phyloP scores from a whole-genome alignment of 805 yeast species.

The Yamadazyma sp. region DNA sequence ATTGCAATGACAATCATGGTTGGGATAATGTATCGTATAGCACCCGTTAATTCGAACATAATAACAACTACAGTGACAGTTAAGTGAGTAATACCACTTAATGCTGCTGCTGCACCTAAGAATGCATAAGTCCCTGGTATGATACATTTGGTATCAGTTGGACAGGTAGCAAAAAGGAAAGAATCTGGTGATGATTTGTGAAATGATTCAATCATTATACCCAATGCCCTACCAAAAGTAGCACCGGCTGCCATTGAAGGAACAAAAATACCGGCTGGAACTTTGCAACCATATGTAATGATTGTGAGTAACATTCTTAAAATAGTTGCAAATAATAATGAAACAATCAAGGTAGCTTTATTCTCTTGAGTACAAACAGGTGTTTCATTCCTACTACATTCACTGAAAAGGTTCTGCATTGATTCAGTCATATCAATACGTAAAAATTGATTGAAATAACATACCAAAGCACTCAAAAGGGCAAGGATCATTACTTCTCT shows the following conservation, averaged over 20 bases:
- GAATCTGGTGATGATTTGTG: constrained; percentile 32
- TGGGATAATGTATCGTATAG: constrained; percentile 85
- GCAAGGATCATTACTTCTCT: constrained; percentile 72
- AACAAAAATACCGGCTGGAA: constrained; percentile 97
- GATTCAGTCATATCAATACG: constrained; percentile 91
- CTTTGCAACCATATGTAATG: constrained; percentile 86
- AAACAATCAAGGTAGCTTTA: constrained; percentile 38
- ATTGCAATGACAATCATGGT: constrained; percentile 94
- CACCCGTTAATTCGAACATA: constrained; percentile 96
- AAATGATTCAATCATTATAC: constrained; percentile 59
- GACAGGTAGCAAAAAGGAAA: constrained; percentile 30
- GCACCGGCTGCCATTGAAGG: constrained; percentile 98
- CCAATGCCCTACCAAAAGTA: constrained; percentile 84
- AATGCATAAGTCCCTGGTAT: constrained; percentile 95
- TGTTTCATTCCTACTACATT: constrained; percentile 53
- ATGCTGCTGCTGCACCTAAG: constrained; percentile 92
- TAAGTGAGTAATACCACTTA: constrained; percentile 90
- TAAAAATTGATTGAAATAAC: constrained; percentile 81
- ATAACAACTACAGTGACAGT: constrained; percentile 92
- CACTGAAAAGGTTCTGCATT: constrained; percentile 86
- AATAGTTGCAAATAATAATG: constrained; percentile 67
- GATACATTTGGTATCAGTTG: constrained; percentile 48
- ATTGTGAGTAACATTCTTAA: constrained; percentile 70
- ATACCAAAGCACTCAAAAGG: constrained; percentile 64
- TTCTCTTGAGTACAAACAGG: constrained; percentile 34